These are phyloP conservation scores for Thraustochytrium striatum DNA, from an alignment of 352 stramenopile species.

Conservation along the genomic window DNA sequence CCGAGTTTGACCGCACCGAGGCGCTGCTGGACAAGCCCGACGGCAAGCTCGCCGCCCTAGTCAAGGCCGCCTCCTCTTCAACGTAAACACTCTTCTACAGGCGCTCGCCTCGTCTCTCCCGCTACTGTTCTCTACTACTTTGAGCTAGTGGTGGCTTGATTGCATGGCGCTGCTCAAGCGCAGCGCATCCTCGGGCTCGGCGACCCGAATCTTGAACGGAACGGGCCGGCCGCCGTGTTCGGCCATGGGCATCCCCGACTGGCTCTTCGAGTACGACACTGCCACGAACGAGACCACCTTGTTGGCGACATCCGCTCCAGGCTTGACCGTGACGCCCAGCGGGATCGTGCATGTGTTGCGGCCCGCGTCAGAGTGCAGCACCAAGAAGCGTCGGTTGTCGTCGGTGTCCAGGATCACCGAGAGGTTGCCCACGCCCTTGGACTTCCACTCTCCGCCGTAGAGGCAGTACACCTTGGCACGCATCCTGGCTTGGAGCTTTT, in stretches of 20 bases:
- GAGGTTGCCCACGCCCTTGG: conserved; percentile 15
- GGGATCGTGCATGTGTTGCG: conserved; percentile 10
- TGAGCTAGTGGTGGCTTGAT: too few relatives aligned
- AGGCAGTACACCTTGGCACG: conserved; percentile 31
- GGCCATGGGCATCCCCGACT: not conserved
- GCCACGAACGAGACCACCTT: conserved; percentile 1
- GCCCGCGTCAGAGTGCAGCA: conserved; percentile 11
- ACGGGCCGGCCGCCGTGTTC: conserved; percentile 23
- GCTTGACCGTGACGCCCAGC: not conserved
- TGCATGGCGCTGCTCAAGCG: too few relatives aligned
- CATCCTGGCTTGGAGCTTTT: not conserved
- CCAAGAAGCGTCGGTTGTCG: not conserved
- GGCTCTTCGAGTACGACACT: conserved; percentile 27
- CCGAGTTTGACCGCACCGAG: conserved; percentile 64
- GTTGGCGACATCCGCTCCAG: not conserved
- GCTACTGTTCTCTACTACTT: too few relatives aligned
- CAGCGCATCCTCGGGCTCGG: too few relatives aligned
- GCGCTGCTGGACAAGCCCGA: conserved; percentile 54
- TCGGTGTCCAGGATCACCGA: conserved; percentile 23
- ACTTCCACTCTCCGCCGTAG: conserved; percentile 7
- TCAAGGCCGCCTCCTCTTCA: not conserved
- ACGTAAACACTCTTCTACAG: too few relatives aligned
- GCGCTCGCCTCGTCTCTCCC: too few relatives aligned
- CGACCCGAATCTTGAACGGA: conserved; percentile 12
- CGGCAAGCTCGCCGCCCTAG: not conserved